Evolutionary conservation across 2,329 filamentous ascomycete species (phyloP), one percentile per base, ranked within the genome.

Genomic region (Talaromyces marneffei): DNA sequence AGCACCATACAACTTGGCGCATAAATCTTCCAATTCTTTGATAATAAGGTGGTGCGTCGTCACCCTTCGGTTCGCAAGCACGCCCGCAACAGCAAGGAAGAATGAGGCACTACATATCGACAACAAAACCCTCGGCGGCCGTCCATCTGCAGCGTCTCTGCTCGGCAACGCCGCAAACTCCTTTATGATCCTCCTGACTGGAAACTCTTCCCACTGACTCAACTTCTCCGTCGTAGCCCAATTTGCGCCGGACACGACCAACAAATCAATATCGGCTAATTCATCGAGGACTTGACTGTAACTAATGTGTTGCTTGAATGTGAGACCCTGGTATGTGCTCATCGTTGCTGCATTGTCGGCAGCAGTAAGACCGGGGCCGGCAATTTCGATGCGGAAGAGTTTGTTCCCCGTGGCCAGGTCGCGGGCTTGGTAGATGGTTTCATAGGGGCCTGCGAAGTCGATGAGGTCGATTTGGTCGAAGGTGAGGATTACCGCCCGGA

Each of bases 101-200:
- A 59, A 59, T n/a, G 57, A 53, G 25, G 35, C 57, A 23, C 57
- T 59, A 40, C 57, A 59, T 4, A 53, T 59, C 20, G 57, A 59
- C n/a, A 59, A 50, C 6, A 59, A 8, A 7, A 59, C 50, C 14
- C 57, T 46, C 46, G 33, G 46, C 39, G 35, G 29, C 14, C 16
- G 31, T 8, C 12, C 39, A 27, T 20, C 29, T 5, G 27, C 10
- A 7, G 27, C 29, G 29, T 4, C 2, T 18, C 29, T 33, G 23
- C n/a, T 20, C n/a, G 48, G 48, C 18, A 52, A 33, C 10, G 48
- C 48, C 9, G 27, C 29, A 52, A 52, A 52, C 48, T 52, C 48
- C 48, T 23, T 35, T 14, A 52, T 35, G 5, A 35, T 35, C 8
- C 23, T 33, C 3, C 10, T 5, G 1, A 33, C 5, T 9, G 48